Evolutionary conservation across 73 alveolate genomes (phyloP), one percentile per base, ranked within the genome.

Genomic region (Paramecium bursaria): DNA sequence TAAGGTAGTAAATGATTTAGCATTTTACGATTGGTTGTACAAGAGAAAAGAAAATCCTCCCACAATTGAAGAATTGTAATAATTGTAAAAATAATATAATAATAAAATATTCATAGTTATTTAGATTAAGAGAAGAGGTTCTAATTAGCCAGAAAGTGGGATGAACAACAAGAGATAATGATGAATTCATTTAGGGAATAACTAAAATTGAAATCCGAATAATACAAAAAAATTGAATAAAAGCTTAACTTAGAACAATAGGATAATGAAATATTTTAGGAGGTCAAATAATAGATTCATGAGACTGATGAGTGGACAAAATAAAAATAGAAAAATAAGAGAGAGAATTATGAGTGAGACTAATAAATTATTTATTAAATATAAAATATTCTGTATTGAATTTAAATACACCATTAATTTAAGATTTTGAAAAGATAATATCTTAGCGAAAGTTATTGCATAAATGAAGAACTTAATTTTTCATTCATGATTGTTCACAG

Each of bases 1-100:
- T 30, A 53, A 55, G 21, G 67, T 42, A 35, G 76, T 54, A 26
- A 77, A 77, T 53, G 85, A 77, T 77, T 79, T 77, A 77, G 88
- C 88, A 9, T 77, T 30, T 35, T 53, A 77, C 35, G 54, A 53
- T 42, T 42, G 88, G 54, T 44, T 77, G 14, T 39, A 50, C 4
- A 77, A 54, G n/a, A 26, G 89, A 54, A 51, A n/a, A 39, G 85
- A 77, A 53, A 10, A 13, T 1, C 74, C 74, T 25, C 85, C 82
- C 0, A 77, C 85, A 5, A 82, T 52, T 35, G 80, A 52, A 39
- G 35, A 53, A 52, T 46, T 54, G 7, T 46, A 77, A 54, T 22
- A 33, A 77, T 77, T 39, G 88, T 54, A 77, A 49, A 11, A 44
- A 6, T 9, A 33, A 1, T 39, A 1, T 21, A 1, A 9, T 25